Conservation (phyloP, 1,284 basidiomycete species). For the Papiliotrema terrestris region DNA sequence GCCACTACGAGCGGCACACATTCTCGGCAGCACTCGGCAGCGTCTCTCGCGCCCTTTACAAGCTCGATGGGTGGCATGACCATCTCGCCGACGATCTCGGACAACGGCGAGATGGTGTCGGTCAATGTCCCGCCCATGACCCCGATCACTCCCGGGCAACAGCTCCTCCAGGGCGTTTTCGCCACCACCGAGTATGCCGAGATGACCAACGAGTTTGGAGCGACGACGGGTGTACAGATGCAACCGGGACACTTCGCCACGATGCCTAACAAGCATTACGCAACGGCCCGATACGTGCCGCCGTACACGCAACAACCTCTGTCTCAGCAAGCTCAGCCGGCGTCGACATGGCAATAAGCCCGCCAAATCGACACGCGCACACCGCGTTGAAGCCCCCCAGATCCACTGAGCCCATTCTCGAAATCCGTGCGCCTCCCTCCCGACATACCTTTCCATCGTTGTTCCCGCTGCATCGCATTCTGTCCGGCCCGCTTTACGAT, state of each 20-base stretch:
- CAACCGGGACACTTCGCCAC: constrained; percentile 13
- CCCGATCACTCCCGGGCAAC: constrained; percentile 12
- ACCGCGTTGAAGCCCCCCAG: too few relatives aligned
- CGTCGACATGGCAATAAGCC: neutral
- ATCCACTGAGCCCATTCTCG: too few relatives aligned
- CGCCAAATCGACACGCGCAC: neutral
- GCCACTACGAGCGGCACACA: constrained; percentile 12
- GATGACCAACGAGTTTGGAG: constrained; percentile 4
- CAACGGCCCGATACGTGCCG: neutral
- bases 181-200: constrained; percentile 23
- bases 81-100: constrained; percentile 35
- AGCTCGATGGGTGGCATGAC: constrained; percentile 31
- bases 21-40: constrained; percentile 23
- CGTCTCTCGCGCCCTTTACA: constrained; percentile 28
- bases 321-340: neutral
- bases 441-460: too few relatives aligned
- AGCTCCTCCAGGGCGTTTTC: constrained; percentile 7
- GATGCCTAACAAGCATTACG: constrained; percentile 34
- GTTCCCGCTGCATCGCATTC: too few relatives aligned
- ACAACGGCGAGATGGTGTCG: constrained; percentile 13
- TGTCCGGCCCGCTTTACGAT: too few relatives aligned
- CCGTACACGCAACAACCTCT: neutral
- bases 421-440: too few relatives aligned
- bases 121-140: constrained; percentile 23
- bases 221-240: neutral